phyloP scores from a whole-genome alignment of 352 stramenopile genomes.

The Pythium scleroteichum region DNA sequence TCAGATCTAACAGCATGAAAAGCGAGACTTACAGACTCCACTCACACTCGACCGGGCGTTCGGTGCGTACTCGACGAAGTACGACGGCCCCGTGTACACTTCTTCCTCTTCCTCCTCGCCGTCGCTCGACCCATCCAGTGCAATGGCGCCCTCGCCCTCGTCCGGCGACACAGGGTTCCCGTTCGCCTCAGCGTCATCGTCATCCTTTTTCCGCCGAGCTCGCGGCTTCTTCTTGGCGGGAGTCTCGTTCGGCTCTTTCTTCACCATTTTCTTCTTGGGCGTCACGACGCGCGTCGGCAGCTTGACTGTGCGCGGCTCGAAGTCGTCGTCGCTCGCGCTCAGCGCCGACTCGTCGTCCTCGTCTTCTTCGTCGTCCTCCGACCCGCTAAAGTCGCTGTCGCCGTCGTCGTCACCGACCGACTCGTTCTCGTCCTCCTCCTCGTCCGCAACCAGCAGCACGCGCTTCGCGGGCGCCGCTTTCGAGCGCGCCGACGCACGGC shows the following conservation, averaged over 20 bases:
- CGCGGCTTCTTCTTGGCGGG: conserved; percentile 11
- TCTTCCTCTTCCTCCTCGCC: conserved; percentile 38
- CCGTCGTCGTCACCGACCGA: conserved; percentile 26
- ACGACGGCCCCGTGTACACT: conserved; percentile 51
- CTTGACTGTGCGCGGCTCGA: conserved; percentile 24
- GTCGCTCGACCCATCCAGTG: conserved; percentile 26
- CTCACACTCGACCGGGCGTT: conserved; percentile 63
- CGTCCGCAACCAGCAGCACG: conserved; percentile 1
- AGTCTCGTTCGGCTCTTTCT: conserved; percentile 4
- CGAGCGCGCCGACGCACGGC: conserved; percentile 12
- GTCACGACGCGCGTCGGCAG: conserved; percentile 21
- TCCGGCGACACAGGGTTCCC: background rate
- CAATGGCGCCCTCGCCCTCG: conserved; percentile 19
- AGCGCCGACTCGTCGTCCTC: conserved; percentile 35
- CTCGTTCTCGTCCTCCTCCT: conserved; percentile 20
- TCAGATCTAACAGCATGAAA: no score
- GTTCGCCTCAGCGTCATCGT: conserved; percentile 33
- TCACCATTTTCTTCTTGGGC: conserved; percentile 13
- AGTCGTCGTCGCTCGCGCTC: conserved; percentile 37
- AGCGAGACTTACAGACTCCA: no score
- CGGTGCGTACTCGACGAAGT: conserved; percentile 68
- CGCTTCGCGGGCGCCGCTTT: conserved; percentile 2
- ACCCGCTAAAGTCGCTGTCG: conserved; percentile 27
- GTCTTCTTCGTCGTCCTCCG: conserved; percentile 44
- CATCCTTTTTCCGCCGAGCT: conserved; percentile 6